Base-by-base conservation (phyloP, 768 basidiomycete genomes). In the Leucogyrophana mollusca region DNA sequence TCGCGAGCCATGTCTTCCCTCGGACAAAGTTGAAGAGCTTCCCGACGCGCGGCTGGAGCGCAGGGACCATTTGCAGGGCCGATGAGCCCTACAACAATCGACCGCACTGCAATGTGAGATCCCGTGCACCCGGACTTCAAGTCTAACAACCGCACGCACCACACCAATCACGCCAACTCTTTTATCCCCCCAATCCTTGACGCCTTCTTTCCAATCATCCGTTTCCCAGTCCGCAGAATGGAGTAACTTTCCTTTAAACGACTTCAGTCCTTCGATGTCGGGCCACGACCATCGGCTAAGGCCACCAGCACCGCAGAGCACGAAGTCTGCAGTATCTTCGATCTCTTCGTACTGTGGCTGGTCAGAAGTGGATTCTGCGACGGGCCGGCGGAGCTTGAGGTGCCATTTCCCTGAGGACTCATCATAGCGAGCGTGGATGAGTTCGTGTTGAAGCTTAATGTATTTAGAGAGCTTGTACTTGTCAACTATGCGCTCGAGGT, bases 251-350 rank as follows among this genome's bases (percentile, higher is more conserved):
- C 85, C 86, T 49, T 73, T 65, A 62, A 82, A 87, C 7, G 60
- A 66, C 13, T 78, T 62, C 22, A 85, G 58, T 3, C 83, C 84
- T 8, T 68, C 59, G 35, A 87, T 83, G 35, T 82, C 74, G 2
- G 85, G 86, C 85, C 83, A 86, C 21, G 73, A 68, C 82, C 82
- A 85, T 6, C 78, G 62, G 40, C 77, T 80, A 36, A 83, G 58
- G 9, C 52, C 52, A 4, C 82, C 82, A 16, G 76, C 60, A n/a
- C 73, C 76, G 11, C 74, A 76, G 40, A 87, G 71, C 27, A 86
- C 67, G 0, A 85, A 66, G 48, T 86, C 82, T 2, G 74, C 76
- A 1, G 58, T 68, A 51, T 83, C 82, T 20, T 76, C 74, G 34
- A 80, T 69, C 51, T 74, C 70, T 40, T 76, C 75, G 45, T 58